phyloP scores from a whole-genome alignment of 805 yeast genomes.

The Saccharomyces jurei region DNA sequence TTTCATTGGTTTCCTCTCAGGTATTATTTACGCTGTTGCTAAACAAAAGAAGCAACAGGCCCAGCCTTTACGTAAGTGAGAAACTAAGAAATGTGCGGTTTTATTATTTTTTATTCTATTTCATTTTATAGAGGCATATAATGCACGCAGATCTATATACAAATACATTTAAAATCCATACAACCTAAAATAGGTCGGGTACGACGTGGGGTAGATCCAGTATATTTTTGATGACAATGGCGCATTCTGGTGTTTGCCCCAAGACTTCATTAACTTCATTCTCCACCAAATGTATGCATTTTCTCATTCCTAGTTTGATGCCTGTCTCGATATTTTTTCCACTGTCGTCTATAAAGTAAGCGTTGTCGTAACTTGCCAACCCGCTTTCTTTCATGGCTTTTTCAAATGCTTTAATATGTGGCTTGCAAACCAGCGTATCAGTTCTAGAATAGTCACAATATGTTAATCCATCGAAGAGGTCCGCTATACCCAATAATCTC shows the following conservation, averaged over 20 bases:
- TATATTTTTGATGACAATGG: slow-evolving; percentile 49
- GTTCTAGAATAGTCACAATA: slow-evolving; percentile 68
- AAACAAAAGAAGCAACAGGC: slow-evolving; percentile 63
- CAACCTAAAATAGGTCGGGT: slow-evolving; percentile 1
- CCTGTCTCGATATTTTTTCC: slow-evolving; percentile 74
- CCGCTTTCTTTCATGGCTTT: slow-evolving; percentile 56
- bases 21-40: slow-evolving; percentile 85
- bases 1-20: slow-evolving; percentile 82
- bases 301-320: slow-evolving; percentile 57
- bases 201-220: slow-evolving; percentile 39
- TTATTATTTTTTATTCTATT: not conserved
- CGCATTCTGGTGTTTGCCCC: slow-evolving; percentile 36
- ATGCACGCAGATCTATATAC: not conserved
- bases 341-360: slow-evolving; percentile 84
- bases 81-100: not conserved
- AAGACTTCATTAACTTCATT: slow-evolving; percentile 40
- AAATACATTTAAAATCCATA: not conserved
- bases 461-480: slow-evolving; percentile 84
- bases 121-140: not conserved
- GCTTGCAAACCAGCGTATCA: slow-evolving; percentile 76
- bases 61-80: not conserved
- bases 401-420: slow-evolving; percentile 64
- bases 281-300: slow-evolving; percentile 70
- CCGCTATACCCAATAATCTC: slow-evolving; percentile 73
- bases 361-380: slow-evolving; percentile 34